phyloP scores from a whole-genome alignment of 2,329 filamentous ascomycete genomes.

The Scytalidium sp. region DNA sequence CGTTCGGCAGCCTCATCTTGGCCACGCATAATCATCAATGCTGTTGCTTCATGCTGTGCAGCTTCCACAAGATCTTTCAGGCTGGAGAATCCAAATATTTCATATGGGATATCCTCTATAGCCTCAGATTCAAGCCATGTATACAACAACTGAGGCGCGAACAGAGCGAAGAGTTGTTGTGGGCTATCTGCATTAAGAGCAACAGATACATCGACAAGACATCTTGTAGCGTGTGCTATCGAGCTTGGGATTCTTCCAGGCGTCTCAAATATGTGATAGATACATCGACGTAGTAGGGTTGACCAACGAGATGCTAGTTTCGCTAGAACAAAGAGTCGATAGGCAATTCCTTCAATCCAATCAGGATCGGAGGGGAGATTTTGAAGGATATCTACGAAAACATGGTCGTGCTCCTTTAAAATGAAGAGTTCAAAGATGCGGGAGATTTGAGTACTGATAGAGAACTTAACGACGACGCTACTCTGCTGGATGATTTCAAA shows the following conservation, averaged over 20 bases:
- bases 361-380: constrained; percentile 72
- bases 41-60: constrained; percentile 73
- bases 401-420: constrained; percentile 76
- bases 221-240: constrained; percentile 67
- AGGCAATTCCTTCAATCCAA: constrained; percentile 77
- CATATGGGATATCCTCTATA: constrained; percentile 73
- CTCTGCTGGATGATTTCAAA: constrained; percentile 68
- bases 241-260: constrained; percentile 69
- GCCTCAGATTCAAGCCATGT: constrained; percentile 76
- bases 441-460: constrained; percentile 66
- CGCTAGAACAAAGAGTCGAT: constrained; percentile 74
- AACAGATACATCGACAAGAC: constrained; percentile 63
- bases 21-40: constrained; percentile 78
- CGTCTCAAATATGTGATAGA: constrained; percentile 93
- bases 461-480: constrained; percentile 70
- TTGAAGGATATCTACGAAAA: constrained; percentile 81
- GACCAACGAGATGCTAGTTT: constrained; percentile 80
- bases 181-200: constrained; percentile 64
- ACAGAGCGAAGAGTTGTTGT: constrained; percentile 74
- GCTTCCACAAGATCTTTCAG: constrained; percentile 68
- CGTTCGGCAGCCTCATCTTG: constrained; percentile 61
- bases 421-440: constrained; percentile 77
- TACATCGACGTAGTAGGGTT: constrained; percentile 78
- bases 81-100: constrained; percentile 75
- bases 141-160: constrained; percentile 84